Percentiles rank a stretch among this genome's conserved stretches.
Evolutionary conservation across 768 basidiomycete species (phyloP).

Genomic region (Russula sp.): DNA sequence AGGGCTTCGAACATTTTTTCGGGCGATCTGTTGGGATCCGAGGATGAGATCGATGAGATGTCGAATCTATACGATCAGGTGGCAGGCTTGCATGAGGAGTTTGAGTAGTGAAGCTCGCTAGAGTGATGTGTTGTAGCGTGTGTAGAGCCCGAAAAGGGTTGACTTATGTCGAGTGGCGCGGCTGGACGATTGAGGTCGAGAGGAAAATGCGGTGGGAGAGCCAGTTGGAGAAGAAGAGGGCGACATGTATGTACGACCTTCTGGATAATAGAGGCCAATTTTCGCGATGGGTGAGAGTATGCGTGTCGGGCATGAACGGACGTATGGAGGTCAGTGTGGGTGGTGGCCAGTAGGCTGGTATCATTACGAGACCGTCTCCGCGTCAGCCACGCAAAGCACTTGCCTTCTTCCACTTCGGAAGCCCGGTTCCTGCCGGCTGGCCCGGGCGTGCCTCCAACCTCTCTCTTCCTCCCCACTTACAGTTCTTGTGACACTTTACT

Average conservation of each 20-base stretch:
- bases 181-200: conserved; percentile 23
- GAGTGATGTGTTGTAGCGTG: conserved; percentile 22
- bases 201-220: conserved; percentile 15
- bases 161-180: conserved; percentile 4
- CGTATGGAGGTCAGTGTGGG: background rate
- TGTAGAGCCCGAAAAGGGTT: conserved; percentile 24
- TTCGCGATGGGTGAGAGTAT: background rate
- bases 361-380: conserved; percentile 18
- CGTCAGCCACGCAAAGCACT: conserved; percentile 16
- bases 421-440: no score
- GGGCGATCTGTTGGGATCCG: conserved; percentile 15
- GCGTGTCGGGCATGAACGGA: background rate
- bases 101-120: conserved; percentile 25
- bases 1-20: conserved; percentile 19
- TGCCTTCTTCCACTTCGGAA: no score
- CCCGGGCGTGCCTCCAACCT: no score
- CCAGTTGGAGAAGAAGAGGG: conserved; percentile 24
- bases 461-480: no score
- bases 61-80: conserved; percentile 13
- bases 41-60: conserved; percentile 8
- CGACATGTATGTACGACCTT: conserved; percentile 28
- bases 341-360: no score
- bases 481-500: no score
- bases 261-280: conserved; percentile 21
- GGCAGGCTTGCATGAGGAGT: conserved; percentile 16